Conservation (phyloP, 2,329 filamentous ascomycete species). For the Stagonosporopsis cucurbitacearum region DNA sequence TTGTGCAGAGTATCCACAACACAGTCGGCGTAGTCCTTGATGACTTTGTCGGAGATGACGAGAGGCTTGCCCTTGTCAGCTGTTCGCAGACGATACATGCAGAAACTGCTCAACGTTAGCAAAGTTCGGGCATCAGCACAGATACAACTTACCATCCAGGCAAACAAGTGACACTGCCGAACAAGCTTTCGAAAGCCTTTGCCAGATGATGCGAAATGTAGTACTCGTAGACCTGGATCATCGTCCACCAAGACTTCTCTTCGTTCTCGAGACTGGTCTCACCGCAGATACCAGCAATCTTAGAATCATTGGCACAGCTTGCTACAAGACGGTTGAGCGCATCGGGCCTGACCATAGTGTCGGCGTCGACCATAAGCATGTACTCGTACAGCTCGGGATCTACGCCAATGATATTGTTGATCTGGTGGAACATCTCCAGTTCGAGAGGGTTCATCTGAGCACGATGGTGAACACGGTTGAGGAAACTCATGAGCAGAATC, state of each 20-base stretch:
- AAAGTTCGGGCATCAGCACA: neutral
- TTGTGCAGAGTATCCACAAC: slow-evolving; percentile 93
- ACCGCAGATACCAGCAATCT: slow-evolving; percentile 96
- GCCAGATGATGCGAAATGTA: slow-evolving; percentile 97
- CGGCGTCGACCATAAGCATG: slow-evolving; percentile 94
- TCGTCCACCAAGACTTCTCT: slow-evolving; percentile 95
- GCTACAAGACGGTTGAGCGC: slow-evolving; percentile 91
- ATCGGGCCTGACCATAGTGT: slow-evolving; percentile 92
- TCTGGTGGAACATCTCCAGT: slow-evolving; percentile 97
- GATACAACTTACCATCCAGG: slow-evolving; percentile 84
- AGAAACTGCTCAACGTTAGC: slow-evolving; percentile 71
- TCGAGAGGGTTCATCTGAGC: slow-evolving; percentile 94
- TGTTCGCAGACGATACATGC: slow-evolving; percentile 96
- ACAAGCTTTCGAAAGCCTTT: slow-evolving; percentile 97
- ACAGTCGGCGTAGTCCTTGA: slow-evolving; percentile 86
- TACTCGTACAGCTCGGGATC: slow-evolving; percentile 98
- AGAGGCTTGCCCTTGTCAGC: slow-evolving; percentile 92
- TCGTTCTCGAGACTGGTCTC: slow-evolving; percentile 97
- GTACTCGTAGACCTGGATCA: slow-evolving; percentile 99
- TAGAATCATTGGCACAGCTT: slow-evolving; percentile 89
- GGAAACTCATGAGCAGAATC: no score
- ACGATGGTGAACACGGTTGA: slow-evolving; percentile 94
- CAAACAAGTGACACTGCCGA: slow-evolving; percentile 97
- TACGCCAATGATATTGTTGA: slow-evolving; percentile 98
- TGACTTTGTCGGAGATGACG: slow-evolving; percentile 88